Evolutionary conservation across 331 rosid species (phyloP).

Genomic region (Acacia pycnantha): DNA sequence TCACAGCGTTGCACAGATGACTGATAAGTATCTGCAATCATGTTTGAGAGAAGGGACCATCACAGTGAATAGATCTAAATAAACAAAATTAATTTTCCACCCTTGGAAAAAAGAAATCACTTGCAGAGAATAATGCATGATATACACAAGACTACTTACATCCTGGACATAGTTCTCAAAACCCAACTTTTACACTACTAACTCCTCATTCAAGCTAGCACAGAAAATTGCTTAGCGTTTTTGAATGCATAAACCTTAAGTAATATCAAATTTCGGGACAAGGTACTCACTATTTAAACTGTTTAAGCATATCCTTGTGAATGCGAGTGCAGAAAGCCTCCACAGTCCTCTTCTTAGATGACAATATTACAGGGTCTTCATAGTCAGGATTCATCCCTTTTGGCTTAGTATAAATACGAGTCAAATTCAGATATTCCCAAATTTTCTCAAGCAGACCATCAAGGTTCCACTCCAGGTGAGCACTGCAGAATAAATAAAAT

Average conservation of each 20-base stretch:
- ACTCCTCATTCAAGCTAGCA: not conserved
- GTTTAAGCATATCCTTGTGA: conserved; percentile 94
- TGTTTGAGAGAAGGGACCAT: not conserved
- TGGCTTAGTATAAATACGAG: conserved; percentile 95
- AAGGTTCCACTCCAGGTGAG: conserved; percentile 98
- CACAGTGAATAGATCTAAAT: not conserved
- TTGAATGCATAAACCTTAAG: conserved; percentile 13
- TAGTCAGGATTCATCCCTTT: conserved; percentile 99
- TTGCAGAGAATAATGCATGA: not conserved
- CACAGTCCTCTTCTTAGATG: conserved; percentile 80
- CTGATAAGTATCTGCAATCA: not conserved
- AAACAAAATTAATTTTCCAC: not conserved
- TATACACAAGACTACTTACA: not conserved
- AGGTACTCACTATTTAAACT: conserved; percentile 82
- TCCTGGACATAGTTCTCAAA: not conserved
- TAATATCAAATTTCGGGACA: conserved; percentile 13
- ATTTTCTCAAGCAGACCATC: conserved; percentile 93
- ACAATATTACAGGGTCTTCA: conserved; percentile 96
- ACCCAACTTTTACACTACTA: not conserved
- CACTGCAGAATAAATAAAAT: conserved; percentile 55
- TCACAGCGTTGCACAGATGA: not conserved
- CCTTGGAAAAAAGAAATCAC: not conserved
- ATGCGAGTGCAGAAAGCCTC: conserved; percentile 91
- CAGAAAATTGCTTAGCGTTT: not conserved
- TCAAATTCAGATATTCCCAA: conserved; percentile 89